Evolutionary conservation across 2,329 filamentous ascomycete genomes (phyloP), one percentile per base, ranked within the genome.

Genomic region (Penicillium sp.): DNA sequence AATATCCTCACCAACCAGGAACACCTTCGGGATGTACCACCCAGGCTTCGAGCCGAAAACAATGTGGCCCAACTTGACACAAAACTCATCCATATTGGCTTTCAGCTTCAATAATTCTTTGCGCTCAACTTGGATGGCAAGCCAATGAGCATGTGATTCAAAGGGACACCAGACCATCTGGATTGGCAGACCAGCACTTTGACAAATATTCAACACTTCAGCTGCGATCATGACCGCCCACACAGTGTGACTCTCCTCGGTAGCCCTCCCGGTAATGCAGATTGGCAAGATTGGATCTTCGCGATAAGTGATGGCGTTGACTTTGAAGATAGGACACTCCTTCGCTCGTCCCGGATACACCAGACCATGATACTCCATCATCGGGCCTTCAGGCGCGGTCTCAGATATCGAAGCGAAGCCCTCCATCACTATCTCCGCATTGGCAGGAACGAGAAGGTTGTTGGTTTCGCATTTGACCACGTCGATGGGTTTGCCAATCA

Each of bases 381-480:
- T 63, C 24, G 61, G 63, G 10, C 63, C 61, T 45, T 65, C 63
- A 6, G 43, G 36, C 2, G 54, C 63, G 11, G 49, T 55, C 24
- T 65, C 54, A 16, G 49, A 53, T 13, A 56, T 59, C 3, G 56
- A 59, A 27, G 61, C 56, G 5, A 36, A 49, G 14, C 63, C 63
- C 39, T 65, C 63, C 11, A 65, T 27, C 10, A 65, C 56, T 34
- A 64, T 56, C 42, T 64, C 62, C 7, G 61, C 56, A 40, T 63
- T 56, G 2, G 61, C 57, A 6, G 62, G 62, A 13, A 65, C 59
- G 7, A 42, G 44, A 14, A 64, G 49, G 39, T 59, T 55, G 36
- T 61, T 65, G 13, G 61, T 64, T 42, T 64, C 63, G 34, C 63
- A 65, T 22, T 65, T 62, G 2, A 62, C 57, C 16, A 63, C 49